Base-by-base conservation (phyloP, 768 basidiomycete species). In the Rhodotorula toruloides region DNA sequence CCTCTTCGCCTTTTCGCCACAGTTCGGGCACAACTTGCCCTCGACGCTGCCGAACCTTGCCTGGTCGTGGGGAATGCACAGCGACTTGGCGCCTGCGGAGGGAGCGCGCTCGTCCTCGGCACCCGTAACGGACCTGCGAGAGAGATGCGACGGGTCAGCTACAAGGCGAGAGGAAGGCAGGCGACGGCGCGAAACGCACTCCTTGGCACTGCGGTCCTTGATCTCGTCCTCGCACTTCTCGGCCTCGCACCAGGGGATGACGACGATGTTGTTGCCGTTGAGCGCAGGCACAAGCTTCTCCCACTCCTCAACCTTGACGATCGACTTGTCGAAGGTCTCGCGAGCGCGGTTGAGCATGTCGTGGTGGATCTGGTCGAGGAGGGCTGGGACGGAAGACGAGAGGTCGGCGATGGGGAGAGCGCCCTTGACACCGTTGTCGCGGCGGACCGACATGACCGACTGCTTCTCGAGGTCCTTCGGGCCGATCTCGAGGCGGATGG, bases 51-150 rank as follows among this genome's bases (percentile, higher is more conserved):
- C 81, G 85, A 87, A 98, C 43, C 83, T 84, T 6, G 80, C 82
- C 79, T 98, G 96, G 74, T 97, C 89, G 77, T 93, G 93, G 9
- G 96, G 96, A 80, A 98, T 98, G 73, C 87, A 88, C 7, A 99
- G 86, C 0, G 91, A 91, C 78, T 99, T 99, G 65, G 96, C 96
- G 56, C 96, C 96, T 19, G 96, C 92, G 22, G 91, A 93, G 0
- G 96, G 96, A 25, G 93, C 94, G 39, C 90, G 89, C 76, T 91
- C 91, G 75, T 99, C 96, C 73, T 79, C 79, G 31, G 87, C 86
- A 9, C 86, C 88, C 77, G 92, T 90, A 65, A 88, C 82, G 68
- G 61, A 58, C 59, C 88, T 91, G 72, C 65, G 72, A 50, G 72
- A 76, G 52, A 31, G 50, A 37, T 25, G 31, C 57, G 64, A 47